These are phyloP conservation scores for Geum urbanum DNA, from an alignment of 306 rosid species.

Conservation along the genomic window DNA sequence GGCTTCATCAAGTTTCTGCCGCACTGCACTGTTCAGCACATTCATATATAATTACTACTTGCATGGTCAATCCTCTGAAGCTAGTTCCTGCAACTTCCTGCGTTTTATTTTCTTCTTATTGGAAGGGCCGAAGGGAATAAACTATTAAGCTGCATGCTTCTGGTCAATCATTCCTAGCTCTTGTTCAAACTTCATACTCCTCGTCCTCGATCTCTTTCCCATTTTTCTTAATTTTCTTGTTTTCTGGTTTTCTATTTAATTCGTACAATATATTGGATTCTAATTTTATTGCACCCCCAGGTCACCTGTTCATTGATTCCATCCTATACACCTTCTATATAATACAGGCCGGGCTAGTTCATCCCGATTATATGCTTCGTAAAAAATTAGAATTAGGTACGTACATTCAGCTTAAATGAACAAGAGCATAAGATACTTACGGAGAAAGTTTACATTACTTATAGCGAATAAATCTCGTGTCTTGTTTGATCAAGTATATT, in stretches of 20 bases:
- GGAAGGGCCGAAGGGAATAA: too few species aligned
- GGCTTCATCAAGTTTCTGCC: conserved; percentile 11
- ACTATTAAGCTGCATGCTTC: conserved; percentile 2
- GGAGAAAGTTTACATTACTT: too few species aligned
- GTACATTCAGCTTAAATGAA: too few species aligned
- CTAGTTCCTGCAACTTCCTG: background rate
- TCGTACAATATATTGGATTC: background rate
- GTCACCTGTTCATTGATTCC: background rate
- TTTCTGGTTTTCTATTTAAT: background rate
- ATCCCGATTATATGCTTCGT: too few species aligned
- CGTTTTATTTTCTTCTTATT: conserved; percentile 7
- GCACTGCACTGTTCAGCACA: background rate
- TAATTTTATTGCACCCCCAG: background rate
- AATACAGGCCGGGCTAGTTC: background rate
- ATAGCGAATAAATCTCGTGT: too few species aligned
- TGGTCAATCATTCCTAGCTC: conserved; percentile 26
- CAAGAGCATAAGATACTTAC: too few species aligned
- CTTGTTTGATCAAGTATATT: too few species aligned
- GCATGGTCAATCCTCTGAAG: conserved; percentile 22
- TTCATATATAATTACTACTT: background rate
- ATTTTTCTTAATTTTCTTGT: background rate
- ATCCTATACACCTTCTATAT: background rate
- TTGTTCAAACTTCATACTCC: conserved; percentile 1
- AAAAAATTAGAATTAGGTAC: too few species aligned
- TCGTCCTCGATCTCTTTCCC: too few species aligned